A percentile compares a stretch with the other conserved stretches of the same genome.
These are phyloP conservation scores for Athelia sp. DNA, from an alignment of 1,284 basidiomycete species.

Conservation along the genomic window DNA sequence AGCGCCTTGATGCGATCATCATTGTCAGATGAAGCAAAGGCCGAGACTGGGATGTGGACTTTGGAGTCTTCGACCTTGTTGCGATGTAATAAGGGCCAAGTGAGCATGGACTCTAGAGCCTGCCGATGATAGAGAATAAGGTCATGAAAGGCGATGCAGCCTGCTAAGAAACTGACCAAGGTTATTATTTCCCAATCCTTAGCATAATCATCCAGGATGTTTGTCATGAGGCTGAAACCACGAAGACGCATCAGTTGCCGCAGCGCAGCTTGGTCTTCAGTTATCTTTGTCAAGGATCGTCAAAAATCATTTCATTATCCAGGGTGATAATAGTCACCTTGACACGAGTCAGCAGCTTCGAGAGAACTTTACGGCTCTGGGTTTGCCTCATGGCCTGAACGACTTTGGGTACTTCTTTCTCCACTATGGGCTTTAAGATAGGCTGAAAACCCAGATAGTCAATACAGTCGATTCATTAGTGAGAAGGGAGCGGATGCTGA, in stretches of 20 bases:
- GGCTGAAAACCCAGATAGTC: constrained; percentile 36
- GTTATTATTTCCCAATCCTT: constrained; percentile 71
- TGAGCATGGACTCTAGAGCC: constrained; percentile 71
- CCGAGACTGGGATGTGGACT: constrained; percentile 65
- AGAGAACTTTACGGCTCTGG: constrained; percentile 77
- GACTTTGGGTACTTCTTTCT: constrained; percentile 86
- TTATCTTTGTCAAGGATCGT: constrained; percentile 53
- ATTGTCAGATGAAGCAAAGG: constrained; percentile 50
- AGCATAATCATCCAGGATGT: constrained; percentile 77
- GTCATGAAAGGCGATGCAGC: too few species aligned
- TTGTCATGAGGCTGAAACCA: constrained; percentile 91
- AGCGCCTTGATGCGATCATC: constrained; percentile 43
- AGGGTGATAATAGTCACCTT: constrained; percentile 47
- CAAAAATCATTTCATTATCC: background rate
- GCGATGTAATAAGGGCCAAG: constrained; percentile 82
- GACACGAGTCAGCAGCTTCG: constrained; percentile 83
- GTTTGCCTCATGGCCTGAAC: constrained; percentile 91
- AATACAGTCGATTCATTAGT: background rate
- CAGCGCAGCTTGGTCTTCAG: constrained; percentile 75
- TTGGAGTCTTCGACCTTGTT: constrained; percentile 94
- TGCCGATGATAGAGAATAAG: too few species aligned
- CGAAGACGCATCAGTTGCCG: constrained; percentile 90
- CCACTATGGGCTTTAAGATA: constrained; percentile 67
- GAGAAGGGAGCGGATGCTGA: constrained; percentile 26
- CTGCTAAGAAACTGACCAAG: too few species aligned